Conservation (phyloP, 2,329 filamentous ascomycete species). For the Pseudovirgaria hyperparasitica region DNA sequence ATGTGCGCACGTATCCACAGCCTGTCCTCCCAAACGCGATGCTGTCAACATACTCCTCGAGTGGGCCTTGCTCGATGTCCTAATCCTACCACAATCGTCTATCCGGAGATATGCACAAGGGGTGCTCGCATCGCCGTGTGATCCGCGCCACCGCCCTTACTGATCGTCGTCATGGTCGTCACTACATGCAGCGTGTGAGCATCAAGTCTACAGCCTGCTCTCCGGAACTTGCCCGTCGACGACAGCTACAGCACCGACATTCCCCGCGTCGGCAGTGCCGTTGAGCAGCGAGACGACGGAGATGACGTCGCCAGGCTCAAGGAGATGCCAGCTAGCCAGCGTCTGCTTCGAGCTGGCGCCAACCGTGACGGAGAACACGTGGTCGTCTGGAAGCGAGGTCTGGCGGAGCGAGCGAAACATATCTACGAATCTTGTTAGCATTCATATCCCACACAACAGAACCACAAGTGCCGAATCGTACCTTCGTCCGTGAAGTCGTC, state of each 20-base stretch:
- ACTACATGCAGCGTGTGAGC: too few species aligned
- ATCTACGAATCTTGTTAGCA: conserved; percentile 32
- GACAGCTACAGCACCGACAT: conserved; percentile 26
- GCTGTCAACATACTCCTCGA: too few species aligned
- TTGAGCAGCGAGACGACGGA: conserved; percentile 46
- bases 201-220: conserved; percentile 11
- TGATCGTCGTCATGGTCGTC: too few species aligned
- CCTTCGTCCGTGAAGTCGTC: conserved; percentile 98
- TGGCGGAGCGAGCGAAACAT: conserved; percentile 70
- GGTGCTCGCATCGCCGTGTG: too few species aligned
- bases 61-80: too few species aligned
- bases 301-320: conserved; percentile 82
- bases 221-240: conserved; percentile 27
- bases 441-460: too few species aligned
- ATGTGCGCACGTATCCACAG: too few species aligned
- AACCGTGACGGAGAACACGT: conserved; percentile 83
- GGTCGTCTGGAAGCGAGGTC: conserved; percentile 43
- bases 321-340: conserved; percentile 75
- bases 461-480: conserved; percentile 24
- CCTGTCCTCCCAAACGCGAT: too few species aligned
- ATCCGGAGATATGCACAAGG: too few species aligned
- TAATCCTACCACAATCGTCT: too few species aligned
- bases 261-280: conserved; percentile 30
- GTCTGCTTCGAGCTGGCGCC: conserved; percentile 88
- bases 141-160: too few species aligned